Conservation (phyloP, 352 stramenopile genomes). For the Globisporangium abappressorium region DNA sequence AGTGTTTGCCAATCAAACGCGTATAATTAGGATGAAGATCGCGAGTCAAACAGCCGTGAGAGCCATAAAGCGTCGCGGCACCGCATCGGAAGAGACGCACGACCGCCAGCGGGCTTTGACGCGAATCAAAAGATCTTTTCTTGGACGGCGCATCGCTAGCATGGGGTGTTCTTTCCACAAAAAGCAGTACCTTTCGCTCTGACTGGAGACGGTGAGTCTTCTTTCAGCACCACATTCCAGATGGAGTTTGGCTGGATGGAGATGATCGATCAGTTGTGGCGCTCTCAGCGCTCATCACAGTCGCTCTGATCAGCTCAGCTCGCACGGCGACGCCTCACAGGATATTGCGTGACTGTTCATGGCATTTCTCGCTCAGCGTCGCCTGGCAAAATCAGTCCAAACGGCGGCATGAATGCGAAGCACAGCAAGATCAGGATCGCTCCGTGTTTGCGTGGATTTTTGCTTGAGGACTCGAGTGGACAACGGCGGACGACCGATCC, state of each 20-base stretch:
- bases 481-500: no score
- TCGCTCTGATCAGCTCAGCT: background rate
- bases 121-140: background rate
- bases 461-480: no score
- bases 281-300: no score
- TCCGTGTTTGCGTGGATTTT: no score
- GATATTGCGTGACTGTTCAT: background rate
- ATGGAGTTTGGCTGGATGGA: no score
- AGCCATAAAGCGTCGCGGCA: constrained; percentile 2
- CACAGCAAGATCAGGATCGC: background rate
- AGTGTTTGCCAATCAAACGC: constrained; percentile 3
- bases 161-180: background rate
- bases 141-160: background rate
- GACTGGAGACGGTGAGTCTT: background rate
- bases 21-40: constrained; percentile 1
- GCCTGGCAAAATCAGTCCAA: background rate
- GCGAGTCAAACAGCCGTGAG: constrained; percentile 1
- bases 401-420: background rate
- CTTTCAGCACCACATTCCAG: no score
- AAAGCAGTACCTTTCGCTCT: background rate
- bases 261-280: no score
- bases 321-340: background rate
- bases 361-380: background rate
- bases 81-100: background rate
- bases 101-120: background rate